Conservation (phyloP, 2,329 filamentous ascomycete species). For the Aspergillus japonicus region DNA sequence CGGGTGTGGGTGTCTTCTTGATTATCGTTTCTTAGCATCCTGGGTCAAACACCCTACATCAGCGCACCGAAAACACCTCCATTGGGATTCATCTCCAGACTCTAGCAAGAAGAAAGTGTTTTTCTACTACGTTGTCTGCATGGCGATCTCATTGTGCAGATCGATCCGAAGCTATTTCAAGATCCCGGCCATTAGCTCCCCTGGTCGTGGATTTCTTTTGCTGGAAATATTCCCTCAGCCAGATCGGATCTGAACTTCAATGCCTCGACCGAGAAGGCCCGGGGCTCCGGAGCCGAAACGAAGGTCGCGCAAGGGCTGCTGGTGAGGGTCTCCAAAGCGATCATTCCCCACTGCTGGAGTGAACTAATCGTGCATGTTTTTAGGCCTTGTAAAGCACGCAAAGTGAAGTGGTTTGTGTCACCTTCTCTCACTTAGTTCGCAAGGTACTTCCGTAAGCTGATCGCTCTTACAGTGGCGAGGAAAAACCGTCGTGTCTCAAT, state of each 20-base stretch:
- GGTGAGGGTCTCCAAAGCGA: conserved; percentile 46
- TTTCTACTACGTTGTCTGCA: conserved; percentile 20
- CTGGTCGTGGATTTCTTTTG: conserved; percentile 18
- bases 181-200: conserved; percentile 20
- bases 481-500: conserved; percentile 70
- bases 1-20: conserved; percentile 35
- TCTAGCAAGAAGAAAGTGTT: conserved; percentile 6
- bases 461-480: conserved; percentile 59
- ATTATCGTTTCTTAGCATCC: conserved; percentile 38
- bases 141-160: conserved; percentile 25
- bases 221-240: conserved; percentile 15
- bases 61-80: conserved; percentile 25
- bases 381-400: conserved; percentile 77
- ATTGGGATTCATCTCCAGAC: conserved; percentile 7
- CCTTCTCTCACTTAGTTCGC: not conserved
- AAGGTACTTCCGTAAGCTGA: conserved; percentile 12
- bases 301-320: conserved; percentile 67
- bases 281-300: conserved; percentile 64
- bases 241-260: conserved; percentile 26
- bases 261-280: conserved; percentile 67
- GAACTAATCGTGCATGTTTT: conserved; percentile 1
- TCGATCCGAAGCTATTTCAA: conserved; percentile 21
- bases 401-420: conserved; percentile 66
- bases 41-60: conserved; percentile 31
- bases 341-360: conserved; percentile 6